These are phyloP conservation scores for Torulaspora quercuum DNA, from an alignment of 805 yeast genomes.

Conservation along the genomic window DNA sequence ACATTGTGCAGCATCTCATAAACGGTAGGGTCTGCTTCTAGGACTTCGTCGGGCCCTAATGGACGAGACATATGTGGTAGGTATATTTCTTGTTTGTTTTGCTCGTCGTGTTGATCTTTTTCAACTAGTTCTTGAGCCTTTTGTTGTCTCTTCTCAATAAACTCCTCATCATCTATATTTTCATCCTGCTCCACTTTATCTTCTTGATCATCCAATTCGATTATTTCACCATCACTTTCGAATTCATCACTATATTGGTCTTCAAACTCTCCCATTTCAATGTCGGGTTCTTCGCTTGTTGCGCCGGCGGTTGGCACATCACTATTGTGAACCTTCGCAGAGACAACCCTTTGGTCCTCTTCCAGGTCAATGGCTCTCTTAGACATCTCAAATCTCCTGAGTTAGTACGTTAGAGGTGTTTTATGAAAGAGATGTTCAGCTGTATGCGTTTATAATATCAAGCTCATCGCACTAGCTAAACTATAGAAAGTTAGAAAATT, in stretches of 20 bases:
- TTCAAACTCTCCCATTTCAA: constrained; percentile 80
- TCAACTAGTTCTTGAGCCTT: constrained; percentile 39
- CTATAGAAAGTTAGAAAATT: constrained; percentile 14
- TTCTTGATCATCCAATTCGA: constrained; percentile 68
- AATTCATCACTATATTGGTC: constrained; percentile 88
- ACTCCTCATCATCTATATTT: constrained; percentile 36
- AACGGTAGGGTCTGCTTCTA: constrained; percentile 94
- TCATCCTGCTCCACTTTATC: constrained; percentile 43
- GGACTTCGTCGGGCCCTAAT: constrained; percentile 89
- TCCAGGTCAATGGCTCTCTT: constrained; percentile 45
- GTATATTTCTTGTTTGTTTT: constrained; percentile 50
- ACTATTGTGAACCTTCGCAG: constrained; percentile 37
- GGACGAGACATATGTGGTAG: constrained; percentile 88
- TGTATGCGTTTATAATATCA: constrained; percentile 1
- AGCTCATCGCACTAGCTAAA: constrained; percentile 24
- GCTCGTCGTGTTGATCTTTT: constrained; percentile 38
- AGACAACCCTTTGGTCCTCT: constrained; percentile 42
- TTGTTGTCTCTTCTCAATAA: constrained; percentile 38
- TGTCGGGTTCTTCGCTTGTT: constrained; percentile 42
- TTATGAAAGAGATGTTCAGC: neutral
- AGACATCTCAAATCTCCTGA: constrained; percentile 43
- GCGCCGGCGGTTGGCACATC: constrained; percentile 25
- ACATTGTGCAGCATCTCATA: constrained; percentile 96
- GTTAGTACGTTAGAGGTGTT: too few species aligned
- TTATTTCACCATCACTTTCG: constrained; percentile 86